These are phyloP conservation scores for Penicillium bialowiezense DNA, from an alignment of 495 filamentous ascomycete species.

Conservation along the genomic window DNA sequence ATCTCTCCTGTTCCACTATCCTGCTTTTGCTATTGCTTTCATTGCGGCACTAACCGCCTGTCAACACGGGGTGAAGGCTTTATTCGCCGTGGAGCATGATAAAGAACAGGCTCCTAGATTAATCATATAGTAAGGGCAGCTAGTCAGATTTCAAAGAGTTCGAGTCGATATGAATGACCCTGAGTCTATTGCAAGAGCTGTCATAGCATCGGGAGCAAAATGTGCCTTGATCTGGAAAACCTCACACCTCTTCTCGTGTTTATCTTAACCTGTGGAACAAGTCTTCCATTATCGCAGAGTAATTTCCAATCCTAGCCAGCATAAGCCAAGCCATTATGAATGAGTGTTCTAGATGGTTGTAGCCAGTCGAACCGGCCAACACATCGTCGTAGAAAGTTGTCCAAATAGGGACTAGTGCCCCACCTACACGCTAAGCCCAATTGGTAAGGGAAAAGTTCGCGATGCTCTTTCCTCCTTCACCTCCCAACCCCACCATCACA, in stretches of 20 bases:
- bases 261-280: no score
- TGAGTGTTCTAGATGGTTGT: no score
- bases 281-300: no score
- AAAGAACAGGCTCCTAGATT: constrained; percentile 19
- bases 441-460: constrained; percentile 20
- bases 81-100: constrained; percentile 23
- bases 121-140: constrained; percentile 6
- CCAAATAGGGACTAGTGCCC: constrained; percentile 18
- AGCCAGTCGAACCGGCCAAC: no score
- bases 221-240: constrained; percentile 36
- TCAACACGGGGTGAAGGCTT: constrained; percentile 18
- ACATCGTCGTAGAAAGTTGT: no score
- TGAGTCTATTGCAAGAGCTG: constrained; percentile 20
- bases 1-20: no score
- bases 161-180: constrained; percentile 30
- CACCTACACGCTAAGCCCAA: constrained; percentile 20
- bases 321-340: no score
- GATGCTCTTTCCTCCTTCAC: constrained; percentile 6
- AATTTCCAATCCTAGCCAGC: no score
- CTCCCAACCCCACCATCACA: constrained; percentile 1
- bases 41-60: constrained; percentile 43
- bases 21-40: constrained; percentile 29
- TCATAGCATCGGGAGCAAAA: constrained; percentile 17
- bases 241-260: no score
- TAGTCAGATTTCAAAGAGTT: constrained; percentile 18